Evolutionary conservation across 2,329 filamentous ascomycete genomes (phyloP), one percentile per base, ranked within the genome.

Genomic region (Colletotrichum filicis): DNA sequence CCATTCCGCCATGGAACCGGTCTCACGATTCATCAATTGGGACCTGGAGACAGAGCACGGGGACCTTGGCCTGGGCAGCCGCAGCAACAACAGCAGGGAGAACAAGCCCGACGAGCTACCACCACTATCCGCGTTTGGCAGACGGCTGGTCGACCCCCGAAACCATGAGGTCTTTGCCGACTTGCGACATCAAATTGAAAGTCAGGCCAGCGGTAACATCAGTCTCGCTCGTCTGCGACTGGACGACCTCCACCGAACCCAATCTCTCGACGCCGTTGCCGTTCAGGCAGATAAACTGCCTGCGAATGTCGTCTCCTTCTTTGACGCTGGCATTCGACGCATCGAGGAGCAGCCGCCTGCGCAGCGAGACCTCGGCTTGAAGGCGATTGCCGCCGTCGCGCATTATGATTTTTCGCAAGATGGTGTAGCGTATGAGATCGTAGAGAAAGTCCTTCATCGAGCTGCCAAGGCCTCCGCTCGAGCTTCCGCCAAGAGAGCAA

Each of bases 341-440:
- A 60, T 71, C 12, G 42, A 66, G 56, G 56, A 56, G n/a, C 62
- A 60, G 26, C 53, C 37, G 46, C 42, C 46, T 4, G 28, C 55
- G 1, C 12, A 42, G 22, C 24, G 55, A 35, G 42, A 60, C n/a
- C 42, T 71, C 22, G 68, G 55, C 2, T n/a, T 71, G 7, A 71
- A 60, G 24, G 42, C 60, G 3, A 60, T 71, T 11, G 68, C 63
- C 6, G 68, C 63, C 6, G 62, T 71, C 32, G 53, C 68, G 19
- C 68, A 60, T 19, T 60, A 67, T n/a, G 62, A 60, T 46, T 60
- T 26, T 0, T 11, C 16, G 19, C 0, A 8, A 1, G 55, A 63
- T 46, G 42, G 42, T 3, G 22, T 67, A 11, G 37, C 14, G 24
- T 71, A 60, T 3, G 68, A 67, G 24, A 26, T 28, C 16, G 46